These are phyloP conservation scores for Epichloe scottii DNA, from an alignment of 2,329 filamentous ascomycete genomes.

Conservation along the genomic window DNA sequence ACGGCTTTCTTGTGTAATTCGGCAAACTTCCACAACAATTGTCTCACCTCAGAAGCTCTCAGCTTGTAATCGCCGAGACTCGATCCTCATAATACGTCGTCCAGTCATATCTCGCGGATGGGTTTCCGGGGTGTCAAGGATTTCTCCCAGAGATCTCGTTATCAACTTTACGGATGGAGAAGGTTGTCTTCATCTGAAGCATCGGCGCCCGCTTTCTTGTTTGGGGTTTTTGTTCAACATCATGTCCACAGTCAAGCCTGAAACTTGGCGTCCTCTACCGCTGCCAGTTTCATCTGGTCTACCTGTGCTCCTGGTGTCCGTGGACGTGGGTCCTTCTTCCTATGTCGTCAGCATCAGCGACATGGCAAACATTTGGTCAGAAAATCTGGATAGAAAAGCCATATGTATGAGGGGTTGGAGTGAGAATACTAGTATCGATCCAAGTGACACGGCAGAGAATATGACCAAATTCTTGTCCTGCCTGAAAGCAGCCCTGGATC, in stretches of 20 bases:
- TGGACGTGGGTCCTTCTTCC: conserved; percentile 37
- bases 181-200: not conserved
- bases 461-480: conserved; percentile 54
- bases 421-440: conserved; percentile 60
- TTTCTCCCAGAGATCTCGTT: not conserved
- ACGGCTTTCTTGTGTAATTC: conserved; percentile 1
- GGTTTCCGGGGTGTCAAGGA: not conserved
- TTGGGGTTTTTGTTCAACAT: not conserved
- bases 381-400: conserved; percentile 46
- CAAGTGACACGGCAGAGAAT: conserved; percentile 55
- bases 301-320: conserved; percentile 53
- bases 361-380: conserved; percentile 60
- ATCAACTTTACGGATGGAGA: not conserved
- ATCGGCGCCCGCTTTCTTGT: not conserved
- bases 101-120: not conserved
- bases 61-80: conserved; percentile 9
- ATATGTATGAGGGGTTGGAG: conserved; percentile 51
- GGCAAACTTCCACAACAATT: not conserved
- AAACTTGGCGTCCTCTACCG: conserved; percentile 32
- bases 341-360: conserved; percentile 61
- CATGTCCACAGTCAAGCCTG: conserved; percentile 15
- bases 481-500: conserved; percentile 40
- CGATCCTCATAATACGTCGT: conserved; percentile 1
- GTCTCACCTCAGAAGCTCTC: not conserved
- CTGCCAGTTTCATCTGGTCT: conserved; percentile 23